Evolutionary conservation across 495 filamentous ascomycete species (phyloP), one percentile per base, ranked within the genome.

Genomic region (Talaromyces liani): DNA sequence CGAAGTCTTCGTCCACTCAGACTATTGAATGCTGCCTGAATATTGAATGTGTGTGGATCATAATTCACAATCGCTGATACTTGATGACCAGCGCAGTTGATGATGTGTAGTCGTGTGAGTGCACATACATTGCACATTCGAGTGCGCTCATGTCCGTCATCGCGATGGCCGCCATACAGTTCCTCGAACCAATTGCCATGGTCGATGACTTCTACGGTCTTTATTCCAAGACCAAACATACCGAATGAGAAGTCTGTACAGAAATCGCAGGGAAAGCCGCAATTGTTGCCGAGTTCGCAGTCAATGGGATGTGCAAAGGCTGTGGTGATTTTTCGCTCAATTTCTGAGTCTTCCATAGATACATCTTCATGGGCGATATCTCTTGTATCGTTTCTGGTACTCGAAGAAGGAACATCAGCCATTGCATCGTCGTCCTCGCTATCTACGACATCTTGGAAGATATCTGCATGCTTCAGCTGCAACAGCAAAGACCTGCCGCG

Each of bases 71-170:
- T 63, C 22, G 65, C 65, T 8, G 62, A 45, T 0, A 78, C 53
- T 12, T 63, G 55, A 65, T 80, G 79, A 31, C 60, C 54, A 7
- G 65, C 29, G 64, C 78, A 80, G 2, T 64, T 65, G 25, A 68
- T 62, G 45, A 79, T 74, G 24, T 61, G 58, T 8, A 76, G 24
- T 12, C 76, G 65, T 5, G 68, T 69, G 2, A 72, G 65, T 5
- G 71, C 75, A 63, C 78, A 82, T 7, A 51, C 49, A 6, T 62
- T 62, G 64, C 79, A 82, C 70, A 82, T 77, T 7, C 69, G 65
- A 24, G 72, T 77, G 4, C 66, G 71, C 24, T 71, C 56, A 14
- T 68, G 63, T 20, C 75, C 73, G 9, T 68, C 51, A 12, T 45
- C 62, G 7, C 56, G 47, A 60, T 80, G 73, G 18, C 77, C 77